These are phyloP conservation scores for Xerocomus nothofagi DNA, from an alignment of 1,284 basidiomycete genomes.

Conservation along the genomic window DNA sequence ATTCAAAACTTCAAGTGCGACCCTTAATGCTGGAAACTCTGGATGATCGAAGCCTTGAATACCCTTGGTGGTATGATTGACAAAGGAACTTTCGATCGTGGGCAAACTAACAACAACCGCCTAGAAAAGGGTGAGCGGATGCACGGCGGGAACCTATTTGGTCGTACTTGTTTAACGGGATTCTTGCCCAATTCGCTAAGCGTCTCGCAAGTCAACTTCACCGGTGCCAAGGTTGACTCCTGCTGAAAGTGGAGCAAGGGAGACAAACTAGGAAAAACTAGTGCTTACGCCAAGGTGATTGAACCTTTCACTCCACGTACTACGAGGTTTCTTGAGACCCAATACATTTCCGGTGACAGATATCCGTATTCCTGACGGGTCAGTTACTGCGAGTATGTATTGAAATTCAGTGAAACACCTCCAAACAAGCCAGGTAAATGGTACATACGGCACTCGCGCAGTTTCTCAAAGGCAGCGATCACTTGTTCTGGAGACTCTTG, in stretches of 20 bases:
- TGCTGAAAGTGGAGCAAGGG: constrained; percentile 30
- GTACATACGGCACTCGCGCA: constrained; percentile 66
- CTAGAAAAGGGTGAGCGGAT: constrained; percentile 38
- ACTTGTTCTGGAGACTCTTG: constrained; percentile 75
- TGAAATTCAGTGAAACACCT: constrained; percentile 1
- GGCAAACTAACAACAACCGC: constrained; percentile 87
- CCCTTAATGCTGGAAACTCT: constrained; percentile 81
- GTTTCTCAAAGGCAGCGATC: constrained; percentile 71
- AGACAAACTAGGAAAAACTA: neutral
- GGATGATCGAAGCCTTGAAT: constrained; percentile 80
- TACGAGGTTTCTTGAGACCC: constrained; percentile 68
- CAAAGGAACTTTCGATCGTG: constrained; percentile 93
- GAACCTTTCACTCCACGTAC: constrained; percentile 75
- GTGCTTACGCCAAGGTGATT: constrained; percentile 48
- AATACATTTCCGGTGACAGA: constrained; percentile 87
- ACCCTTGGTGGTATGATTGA: constrained; percentile 77
- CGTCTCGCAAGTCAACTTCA: constrained; percentile 70
- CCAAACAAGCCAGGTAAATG: neutral
- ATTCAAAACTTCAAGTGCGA: constrained; percentile 89
- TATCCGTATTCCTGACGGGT: constrained; percentile 82
- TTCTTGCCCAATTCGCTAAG: constrained; percentile 75
- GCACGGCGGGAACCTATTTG: neutral
- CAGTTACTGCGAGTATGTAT: constrained; percentile 55
- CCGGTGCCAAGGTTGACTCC: constrained; percentile 60
- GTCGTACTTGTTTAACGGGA: constrained; percentile 68